Evolutionary conservation across 805 yeast genomes (phyloP), one percentile per base, ranked within the genome.

Genomic region (Yarrowia phangngaensis): DNA sequence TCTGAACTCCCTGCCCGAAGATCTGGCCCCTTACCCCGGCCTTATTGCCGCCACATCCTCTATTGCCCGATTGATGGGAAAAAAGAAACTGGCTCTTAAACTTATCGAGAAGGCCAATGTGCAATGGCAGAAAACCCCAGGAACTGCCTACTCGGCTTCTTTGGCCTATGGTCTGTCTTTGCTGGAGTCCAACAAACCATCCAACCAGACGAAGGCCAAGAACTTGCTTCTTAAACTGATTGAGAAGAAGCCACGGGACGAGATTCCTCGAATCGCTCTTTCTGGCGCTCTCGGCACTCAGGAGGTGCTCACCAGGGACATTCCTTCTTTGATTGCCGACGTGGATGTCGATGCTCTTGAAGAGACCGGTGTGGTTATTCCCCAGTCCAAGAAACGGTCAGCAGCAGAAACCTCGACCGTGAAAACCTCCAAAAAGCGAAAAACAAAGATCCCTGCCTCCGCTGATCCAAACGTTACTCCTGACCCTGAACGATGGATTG

Each of bases 401-500:
- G 12, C 62, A 60, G 31, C 63, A 58, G 50, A 57, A 56, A 27
- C 27, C 53, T 12, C 52, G 46, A 11, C 53, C 50, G 33, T 58
- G 58, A 51, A 50, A 15, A 27, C 55, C 2, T 41, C 52, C 20
- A 65, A 68, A 56, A 69, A 62, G 53, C 58, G 65, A 51, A 64
- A 58, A 11, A 58, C 61, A 28, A 68, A 63, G 53, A 56, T 65
- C 13, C 72, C 75, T n/a, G 64, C 63, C 52, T 56, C 57, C 56
- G 76, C 54, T 66, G 80, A 68, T 40, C 61, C 65, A 40, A 60
- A 55, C 4, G 64, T 60, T 52, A 52, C 53, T 16, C 69, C 76
- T 3, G 83, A 82, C 57, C 74, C 76, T 13, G 97, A 89, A 64
- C 81, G 97, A 67, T 89, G 97, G 97, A 65, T 90, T 43, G 95